phyloP scores from a whole-genome alignment of 1,284 basidiomycete species.

The Pholiota adiposa region DNA sequence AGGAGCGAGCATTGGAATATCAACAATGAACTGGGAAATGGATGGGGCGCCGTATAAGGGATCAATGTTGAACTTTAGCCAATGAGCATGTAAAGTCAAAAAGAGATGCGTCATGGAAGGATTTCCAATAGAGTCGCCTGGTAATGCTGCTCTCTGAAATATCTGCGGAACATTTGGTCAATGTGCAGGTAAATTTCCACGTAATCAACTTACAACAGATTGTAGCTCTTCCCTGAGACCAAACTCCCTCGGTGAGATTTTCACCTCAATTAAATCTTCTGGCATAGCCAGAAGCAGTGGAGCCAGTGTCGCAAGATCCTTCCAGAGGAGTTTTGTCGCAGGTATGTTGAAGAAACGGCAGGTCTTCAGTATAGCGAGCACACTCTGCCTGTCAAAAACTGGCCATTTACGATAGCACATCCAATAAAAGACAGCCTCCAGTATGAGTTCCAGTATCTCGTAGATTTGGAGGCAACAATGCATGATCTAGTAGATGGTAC shows the following conservation, averaged over 20 bases:
- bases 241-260: no score
- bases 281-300: slow-evolving; percentile 6
- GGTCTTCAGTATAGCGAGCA: no score
- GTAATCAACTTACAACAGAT: no score
- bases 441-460: background rate
- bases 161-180: no score
- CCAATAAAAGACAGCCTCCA: no score
- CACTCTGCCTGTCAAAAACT: no score
- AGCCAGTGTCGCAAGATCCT: background rate
- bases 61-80: background rate
- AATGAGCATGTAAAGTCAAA: background rate
- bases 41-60: background rate
- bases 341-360: background rate
- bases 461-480: background rate
- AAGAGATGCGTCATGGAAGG: slow-evolving; percentile 6
- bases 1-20: background rate
- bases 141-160: slow-evolving; percentile 6
- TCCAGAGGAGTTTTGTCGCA: background rate
- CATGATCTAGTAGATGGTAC: background rate
- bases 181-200: no score
- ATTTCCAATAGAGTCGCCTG: slow-evolving; percentile 12
- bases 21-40: background rate
- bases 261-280: background rate
- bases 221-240: no score
- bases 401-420: no score